Evolutionary conservation across 2,329 filamentous ascomycete species (phyloP), one percentile per base, ranked within the genome.

Genomic region (Ascochyta viciae-villosae): DNA sequence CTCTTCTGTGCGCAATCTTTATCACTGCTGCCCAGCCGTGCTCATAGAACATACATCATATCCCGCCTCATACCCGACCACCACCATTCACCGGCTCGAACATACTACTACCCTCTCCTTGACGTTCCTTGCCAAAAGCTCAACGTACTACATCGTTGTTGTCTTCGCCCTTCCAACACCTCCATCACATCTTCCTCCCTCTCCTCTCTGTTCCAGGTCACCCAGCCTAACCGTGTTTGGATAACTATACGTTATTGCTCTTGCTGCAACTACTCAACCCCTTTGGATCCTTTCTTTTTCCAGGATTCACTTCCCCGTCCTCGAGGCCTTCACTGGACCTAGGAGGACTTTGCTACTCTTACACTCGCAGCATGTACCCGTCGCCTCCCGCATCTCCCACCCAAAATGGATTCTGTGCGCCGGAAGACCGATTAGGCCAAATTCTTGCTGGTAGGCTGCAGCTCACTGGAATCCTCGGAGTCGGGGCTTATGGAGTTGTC

Each of bases 401-500:
- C 51, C 74, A 74, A 66, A 74, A 74, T 77, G 75, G 73, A 68
- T 73, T 75, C 54, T 77, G 74, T 65, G 68, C 74, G 43, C 92
- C 93, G 38, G 91, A 96, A 83, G 91, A 93, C 74, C 88, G 92
- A 72, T 79, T 98, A 82, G 93, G 94, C 76, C 87, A 88, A 66
- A 83, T 94, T 66, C 85, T 98, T 64, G 91, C 91, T 67, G 89
- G 89, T 74, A 88, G 90, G 74, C 84, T 97, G 66, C 89, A 94
- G 80, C 82, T 98, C 70, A 91, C 88, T 62, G 86, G 87, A 60
- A 91, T 98, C 67, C 85, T 98, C 60, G 95, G 95, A 63, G 91
- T 94, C 46, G 95, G 95, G 67, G 95, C 95, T 54, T 99, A 99
- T 78, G 95, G 95, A 63, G 93, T 97, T 38, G 95, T 99, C 24